A percentile compares a stretch with the other conserved stretches of the same genome.
These are phyloP conservation scores for Cochlearia excelsa DNA, from an alignment of 345 rosid species.

Conservation along the genomic window DNA sequence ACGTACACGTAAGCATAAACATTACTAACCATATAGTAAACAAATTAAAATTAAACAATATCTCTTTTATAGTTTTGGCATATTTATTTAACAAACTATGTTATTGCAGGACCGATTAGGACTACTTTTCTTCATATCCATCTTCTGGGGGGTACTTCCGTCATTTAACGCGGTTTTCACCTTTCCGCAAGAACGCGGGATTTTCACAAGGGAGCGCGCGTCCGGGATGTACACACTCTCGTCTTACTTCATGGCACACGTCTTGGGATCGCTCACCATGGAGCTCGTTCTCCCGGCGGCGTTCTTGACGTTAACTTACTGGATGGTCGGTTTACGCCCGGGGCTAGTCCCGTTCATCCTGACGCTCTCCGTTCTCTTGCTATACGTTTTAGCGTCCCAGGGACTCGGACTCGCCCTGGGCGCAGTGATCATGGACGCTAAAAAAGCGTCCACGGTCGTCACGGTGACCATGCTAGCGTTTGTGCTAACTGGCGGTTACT, in stretches of 20 bases:
- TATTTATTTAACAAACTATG: not conserved
- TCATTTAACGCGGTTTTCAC: conserved; percentile 80
- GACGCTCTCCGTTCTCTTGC: conserved; percentile 58
- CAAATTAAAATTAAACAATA: not conserved
- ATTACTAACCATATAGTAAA: not conserved
- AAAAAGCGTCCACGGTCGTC: conserved; percentile 80
- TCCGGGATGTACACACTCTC: conserved; percentile 93
- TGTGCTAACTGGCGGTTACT: conserved; percentile 77
- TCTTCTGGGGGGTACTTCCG: conserved; percentile 96
- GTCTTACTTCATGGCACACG: conserved; percentile 84
- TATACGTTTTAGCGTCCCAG: conserved; percentile 78
- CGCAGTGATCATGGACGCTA: conserved; percentile 85
- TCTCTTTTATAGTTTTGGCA: not conserved
- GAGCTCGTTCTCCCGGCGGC: conserved; percentile 81
- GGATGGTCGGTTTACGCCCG: conserved; percentile 80
- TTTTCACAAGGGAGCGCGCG: conserved; percentile 66
- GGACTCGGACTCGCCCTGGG: conserved; percentile 87
- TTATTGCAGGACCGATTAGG: conserved; percentile 71
- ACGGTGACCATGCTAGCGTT: conserved; percentile 88
- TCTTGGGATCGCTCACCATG: conserved; percentile 80
- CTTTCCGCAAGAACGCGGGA: conserved; percentile 86
- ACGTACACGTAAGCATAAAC: conserved; percentile 39
- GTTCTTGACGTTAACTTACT: conserved; percentile 61
- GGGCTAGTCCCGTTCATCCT: conserved; percentile 48
- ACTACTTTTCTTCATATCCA: conserved; percentile 74